A percentile compares a stretch with the other conserved stretches of the same genome.
These are phyloP conservation scores for Wickerhamiella kazuoi DNA, from an alignment of 805 yeast species.

Conservation along the genomic window DNA sequence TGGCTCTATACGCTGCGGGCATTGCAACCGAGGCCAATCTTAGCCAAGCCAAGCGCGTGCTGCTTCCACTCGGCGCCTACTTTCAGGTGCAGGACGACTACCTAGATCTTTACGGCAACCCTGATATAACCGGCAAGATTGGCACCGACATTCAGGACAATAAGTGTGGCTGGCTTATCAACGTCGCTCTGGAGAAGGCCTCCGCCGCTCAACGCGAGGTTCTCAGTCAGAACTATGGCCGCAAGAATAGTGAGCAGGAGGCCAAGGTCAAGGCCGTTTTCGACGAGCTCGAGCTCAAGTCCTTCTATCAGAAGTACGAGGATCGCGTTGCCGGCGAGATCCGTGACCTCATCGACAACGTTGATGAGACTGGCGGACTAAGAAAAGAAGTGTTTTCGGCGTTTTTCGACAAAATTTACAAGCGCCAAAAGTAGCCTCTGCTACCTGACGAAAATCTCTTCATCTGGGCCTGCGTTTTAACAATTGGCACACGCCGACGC, in stretches of 20 bases:
- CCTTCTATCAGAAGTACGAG: conserved; percentile 64
- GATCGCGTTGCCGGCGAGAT: conserved; percentile 54
- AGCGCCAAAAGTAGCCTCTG: conserved; percentile 85
- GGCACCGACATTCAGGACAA: conserved; percentile 98
- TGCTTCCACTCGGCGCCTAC: conserved; percentile 92
- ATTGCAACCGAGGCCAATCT: conserved; percentile 51
- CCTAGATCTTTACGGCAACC: conserved; percentile 93
- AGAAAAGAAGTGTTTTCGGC: conserved; percentile 69
- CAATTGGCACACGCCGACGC: no score
- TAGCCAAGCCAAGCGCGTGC: conserved; percentile 70
- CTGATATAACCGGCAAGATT: conserved; percentile 92
- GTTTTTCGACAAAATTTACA: conserved; percentile 81
- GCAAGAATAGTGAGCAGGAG: conserved; percentile 55
- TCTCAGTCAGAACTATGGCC: conserved; percentile 81
- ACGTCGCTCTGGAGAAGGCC: conserved; percentile 71
- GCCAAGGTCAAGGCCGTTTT: conserved; percentile 54
- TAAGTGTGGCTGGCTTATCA: conserved; percentile 95
- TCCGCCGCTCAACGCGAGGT: conserved; percentile 64
- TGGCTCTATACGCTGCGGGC: conserved; percentile 90
- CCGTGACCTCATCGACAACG: conserved; percentile 40
- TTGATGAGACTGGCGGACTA: conserved; percentile 89
- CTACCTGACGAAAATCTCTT: no score
- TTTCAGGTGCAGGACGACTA: conserved; percentile 98
- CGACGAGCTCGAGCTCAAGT: conserved; percentile 51
- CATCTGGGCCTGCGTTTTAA: no score